A percentile compares a stretch with the other conserved stretches of the same genome.
These are phyloP conservation scores for Pouteria glomerata DNA, from an alignment of 148 eudicot genomes.

Conservation along the genomic window DNA sequence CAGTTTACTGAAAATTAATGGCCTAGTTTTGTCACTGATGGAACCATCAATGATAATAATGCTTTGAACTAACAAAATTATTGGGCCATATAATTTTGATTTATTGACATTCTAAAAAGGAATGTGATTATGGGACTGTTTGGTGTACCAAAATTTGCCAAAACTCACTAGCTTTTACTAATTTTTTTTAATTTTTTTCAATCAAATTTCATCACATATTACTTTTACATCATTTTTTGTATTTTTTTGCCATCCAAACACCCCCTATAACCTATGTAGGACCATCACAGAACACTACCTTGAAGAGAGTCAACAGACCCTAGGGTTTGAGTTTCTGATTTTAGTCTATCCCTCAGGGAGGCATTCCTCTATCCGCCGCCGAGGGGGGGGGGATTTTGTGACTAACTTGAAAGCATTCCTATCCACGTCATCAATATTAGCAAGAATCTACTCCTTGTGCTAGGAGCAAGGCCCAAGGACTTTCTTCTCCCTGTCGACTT, in stretches of 20 bases:
- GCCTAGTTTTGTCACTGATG: not conserved
- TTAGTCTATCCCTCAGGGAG: not conserved
- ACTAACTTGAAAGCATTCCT: too few species aligned
- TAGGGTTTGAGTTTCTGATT: not conserved
- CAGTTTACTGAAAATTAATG: not conserved
- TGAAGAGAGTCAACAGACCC: not conserved
- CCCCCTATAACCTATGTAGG: too few species aligned
- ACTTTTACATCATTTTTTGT: too few species aligned
- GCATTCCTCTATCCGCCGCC: not conserved
- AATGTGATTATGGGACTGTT: not conserved
- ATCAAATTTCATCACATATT: too few species aligned
- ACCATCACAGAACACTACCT: not conserved
- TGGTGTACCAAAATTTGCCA: too few species aligned
- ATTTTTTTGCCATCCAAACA: too few species aligned
- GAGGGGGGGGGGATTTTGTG: not conserved
- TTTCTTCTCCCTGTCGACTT: too few species aligned
- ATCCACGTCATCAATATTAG: too few species aligned
- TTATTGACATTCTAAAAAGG: not conserved
- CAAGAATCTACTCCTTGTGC: too few species aligned
- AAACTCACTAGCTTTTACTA: too few species aligned
- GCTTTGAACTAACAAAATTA: constrained; percentile 1
- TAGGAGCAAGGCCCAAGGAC: too few species aligned
- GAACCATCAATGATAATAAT: not conserved
- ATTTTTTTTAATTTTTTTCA: too few species aligned
- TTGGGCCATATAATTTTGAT: not conserved